phyloP scores from a whole-genome alignment of 1,284 basidiomycete species.

The Bondarzewia mesenterica region DNA sequence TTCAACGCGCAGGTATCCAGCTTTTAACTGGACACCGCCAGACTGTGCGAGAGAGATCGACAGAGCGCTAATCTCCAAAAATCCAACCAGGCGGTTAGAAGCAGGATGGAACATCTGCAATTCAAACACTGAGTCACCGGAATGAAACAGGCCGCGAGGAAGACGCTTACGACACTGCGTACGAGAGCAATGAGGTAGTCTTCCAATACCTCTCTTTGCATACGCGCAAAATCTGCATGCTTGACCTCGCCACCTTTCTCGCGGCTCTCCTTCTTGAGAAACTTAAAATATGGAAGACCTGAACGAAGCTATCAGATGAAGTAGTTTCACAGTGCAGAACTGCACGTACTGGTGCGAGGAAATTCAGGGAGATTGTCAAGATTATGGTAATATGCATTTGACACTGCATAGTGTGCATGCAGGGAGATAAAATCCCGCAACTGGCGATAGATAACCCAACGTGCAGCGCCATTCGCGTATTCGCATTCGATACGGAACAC shows the following conservation, averaged over 20 bases:
- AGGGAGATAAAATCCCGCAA: conserved; percentile 88
- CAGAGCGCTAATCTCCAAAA: conserved; percentile 90
- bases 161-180: conserved; percentile 66
- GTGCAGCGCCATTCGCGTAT: conserved; percentile 90
- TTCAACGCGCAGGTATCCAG: conserved; percentile 72
- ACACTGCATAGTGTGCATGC: conserved; percentile 87
- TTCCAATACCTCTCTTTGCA: conserved; percentile 80
- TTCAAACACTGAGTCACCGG: neutral
- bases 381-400: conserved; percentile 69
- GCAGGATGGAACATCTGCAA: conserved; percentile 94
- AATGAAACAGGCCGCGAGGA: neutral
- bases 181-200: conserved; percentile 88
- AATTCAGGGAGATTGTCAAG: conserved; percentile 86
- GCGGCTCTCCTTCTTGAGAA: conserved; percentile 52
- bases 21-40: conserved; percentile 84
- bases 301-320: neutral
- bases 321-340: neutral
- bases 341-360: conserved; percentile 71
- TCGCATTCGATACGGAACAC: conserved; percentile 94
- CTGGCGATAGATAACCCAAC: conserved; percentile 96
- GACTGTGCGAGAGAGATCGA: conserved; percentile 79
- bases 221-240: conserved; percentile 68
- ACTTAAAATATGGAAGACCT: conserved; percentile 87
- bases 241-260: conserved; percentile 45
- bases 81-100: conserved; percentile 87